A percentile compares a stretch with the other conserved stretches of the same genome.
phyloP scores from a whole-genome alignment of 495 filamentous ascomycete genomes.

The Immersiella caudata region DNA sequence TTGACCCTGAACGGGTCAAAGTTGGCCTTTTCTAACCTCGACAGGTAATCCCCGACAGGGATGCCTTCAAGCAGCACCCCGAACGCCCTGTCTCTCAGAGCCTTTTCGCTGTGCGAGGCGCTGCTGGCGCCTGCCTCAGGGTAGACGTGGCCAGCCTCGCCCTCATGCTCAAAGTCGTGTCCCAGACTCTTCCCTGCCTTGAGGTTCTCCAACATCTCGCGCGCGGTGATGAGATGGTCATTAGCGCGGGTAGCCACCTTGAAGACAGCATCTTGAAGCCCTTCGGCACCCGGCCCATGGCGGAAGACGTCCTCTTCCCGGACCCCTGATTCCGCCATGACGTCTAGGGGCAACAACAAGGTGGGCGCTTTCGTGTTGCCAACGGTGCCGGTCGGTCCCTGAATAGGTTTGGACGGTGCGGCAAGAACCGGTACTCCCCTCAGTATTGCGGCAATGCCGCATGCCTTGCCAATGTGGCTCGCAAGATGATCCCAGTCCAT shows the following conservation, averaged over 20 bases:
- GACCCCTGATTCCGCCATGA: conserved; percentile 80
- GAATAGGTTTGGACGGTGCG: conserved; percentile 65
- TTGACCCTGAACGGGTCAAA: conserved; percentile 74
- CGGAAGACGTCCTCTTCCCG: conserved; percentile 88
- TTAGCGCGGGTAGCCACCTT: conserved; percentile 87
- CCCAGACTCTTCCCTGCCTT: conserved; percentile 70
- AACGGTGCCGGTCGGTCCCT: conserved; percentile 42
- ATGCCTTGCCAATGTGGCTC: conserved; percentile 91
- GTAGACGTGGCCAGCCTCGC: conserved; percentile 75
- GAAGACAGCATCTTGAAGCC: conserved; percentile 87
- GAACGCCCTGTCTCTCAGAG: conserved; percentile 55
- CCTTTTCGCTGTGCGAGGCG: conserved; percentile 55
- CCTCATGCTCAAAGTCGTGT: conserved; percentile 84
- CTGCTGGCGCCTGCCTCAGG: conserved; percentile 36
- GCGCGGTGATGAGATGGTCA: conserved; percentile 91
- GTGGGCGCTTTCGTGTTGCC: conserved; percentile 44
- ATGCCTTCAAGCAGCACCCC: conserved; percentile 78
- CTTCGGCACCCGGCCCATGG: conserved; percentile 72
- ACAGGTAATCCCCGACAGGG: conserved; percentile 76
- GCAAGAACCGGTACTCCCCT: conserved; percentile 83
- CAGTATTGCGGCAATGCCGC: conserved; percentile 80
- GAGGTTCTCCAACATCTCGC: conserved; percentile 85
- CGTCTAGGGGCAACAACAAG: conserved; percentile 76
- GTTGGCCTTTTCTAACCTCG: conserved; percentile 72
- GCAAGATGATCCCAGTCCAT: conserved; percentile 91